A percentile compares a stretch with the other conserved stretches of the same genome.
phyloP scores from a whole-genome alignment of 805 yeast genomes.

The Teunomyces panamensis region DNA sequence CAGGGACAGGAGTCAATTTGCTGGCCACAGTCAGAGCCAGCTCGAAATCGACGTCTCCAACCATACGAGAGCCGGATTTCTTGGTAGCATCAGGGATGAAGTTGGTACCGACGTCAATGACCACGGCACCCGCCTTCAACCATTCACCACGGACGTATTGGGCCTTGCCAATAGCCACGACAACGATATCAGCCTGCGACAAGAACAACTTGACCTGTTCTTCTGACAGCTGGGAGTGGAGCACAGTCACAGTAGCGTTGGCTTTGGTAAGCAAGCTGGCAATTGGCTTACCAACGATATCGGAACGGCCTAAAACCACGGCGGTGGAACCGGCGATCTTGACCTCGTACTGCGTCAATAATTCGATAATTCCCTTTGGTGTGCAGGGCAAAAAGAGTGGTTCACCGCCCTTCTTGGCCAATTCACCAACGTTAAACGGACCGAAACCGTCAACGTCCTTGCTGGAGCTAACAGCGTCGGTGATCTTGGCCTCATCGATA shows the following conservation, averaged over 20 bases:
- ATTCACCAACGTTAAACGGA: constrained; percentile 72
- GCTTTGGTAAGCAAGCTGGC: constrained; percentile 66
- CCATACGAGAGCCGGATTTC: constrained; percentile 68
- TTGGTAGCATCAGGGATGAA: constrained; percentile 62
- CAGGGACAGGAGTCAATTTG: constrained; percentile 82
- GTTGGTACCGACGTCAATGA: constrained; percentile 83
- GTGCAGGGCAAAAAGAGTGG: constrained; percentile 80
- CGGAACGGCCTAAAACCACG: constrained; percentile 83
- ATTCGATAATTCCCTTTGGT: constrained; percentile 73
- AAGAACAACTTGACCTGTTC: constrained; percentile 47
- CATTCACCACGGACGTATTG: constrained; percentile 71
- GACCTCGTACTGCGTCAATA: constrained; percentile 57
- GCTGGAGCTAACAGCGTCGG: constrained; percentile 60
- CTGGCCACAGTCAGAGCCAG: constrained; percentile 54
- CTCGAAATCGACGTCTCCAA: constrained; percentile 74
- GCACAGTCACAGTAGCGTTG: constrained; percentile 72
- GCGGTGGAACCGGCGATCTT: constrained; percentile 64
- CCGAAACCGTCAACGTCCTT: constrained; percentile 88
- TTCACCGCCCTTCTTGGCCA: constrained; percentile 67
- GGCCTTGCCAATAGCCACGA: constrained; percentile 75
- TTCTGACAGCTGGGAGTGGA: constrained; percentile 65
- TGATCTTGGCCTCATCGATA: constrained; percentile 62
- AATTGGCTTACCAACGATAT: constrained; percentile 82
- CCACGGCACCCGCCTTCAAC: constrained; percentile 65
- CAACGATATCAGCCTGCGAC: constrained; percentile 67